Base-by-base conservation (phyloP, 1,284 basidiomycete genomes). In the Microbotryomycetes sp. region DNA sequence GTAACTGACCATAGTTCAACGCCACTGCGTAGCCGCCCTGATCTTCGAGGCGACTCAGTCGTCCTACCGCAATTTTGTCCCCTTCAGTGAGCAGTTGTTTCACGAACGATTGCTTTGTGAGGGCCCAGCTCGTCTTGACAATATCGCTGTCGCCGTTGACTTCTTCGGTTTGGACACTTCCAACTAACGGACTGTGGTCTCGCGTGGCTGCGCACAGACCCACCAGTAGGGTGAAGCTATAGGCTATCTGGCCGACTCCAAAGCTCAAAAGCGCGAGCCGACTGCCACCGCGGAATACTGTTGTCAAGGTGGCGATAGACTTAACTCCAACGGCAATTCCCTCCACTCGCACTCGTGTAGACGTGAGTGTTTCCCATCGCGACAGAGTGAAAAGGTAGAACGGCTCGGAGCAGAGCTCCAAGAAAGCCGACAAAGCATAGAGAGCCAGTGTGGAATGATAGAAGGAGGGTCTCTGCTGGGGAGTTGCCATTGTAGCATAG, bases 41-140 rank as follows among this genome's bases (percentile, higher is more conserved):
- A 73, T 92, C 87, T 55, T 85, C 79, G 48, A 93, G 76, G 13
- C 87, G 85, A 61, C 89, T 89, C 65, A 91, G 84, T 69, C 82
- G 83, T 0, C 89, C 88, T 26, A 97, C 81, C 2, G 93, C 82
- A 52, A 98, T 79, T 70, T 96, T 91, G 76, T 99, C 96, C 11
- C 89, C 91, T 74, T 98, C 96, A 0, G 93, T 97, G 29, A 99
- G 79, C 65, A 94, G 81, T 73, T 98, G 93, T 74, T 98, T 98
- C 69, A 97, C 80, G 3, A 96, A 70, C 2, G 88, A 89, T 74
- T 97, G 92, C 5, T 79, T 80, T 4, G 87, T 89, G 82, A 97
- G 89, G 0, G 86, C 89, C 57, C 82, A 75, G 2, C 54, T 59
- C 5, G 60, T 47, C 23, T n/a, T 21, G 21, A 35, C 49, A 11